phyloP scores from a whole-genome alignment of 2,329 filamentous ascomycete genomes.

The Alternaria infectoria region DNA sequence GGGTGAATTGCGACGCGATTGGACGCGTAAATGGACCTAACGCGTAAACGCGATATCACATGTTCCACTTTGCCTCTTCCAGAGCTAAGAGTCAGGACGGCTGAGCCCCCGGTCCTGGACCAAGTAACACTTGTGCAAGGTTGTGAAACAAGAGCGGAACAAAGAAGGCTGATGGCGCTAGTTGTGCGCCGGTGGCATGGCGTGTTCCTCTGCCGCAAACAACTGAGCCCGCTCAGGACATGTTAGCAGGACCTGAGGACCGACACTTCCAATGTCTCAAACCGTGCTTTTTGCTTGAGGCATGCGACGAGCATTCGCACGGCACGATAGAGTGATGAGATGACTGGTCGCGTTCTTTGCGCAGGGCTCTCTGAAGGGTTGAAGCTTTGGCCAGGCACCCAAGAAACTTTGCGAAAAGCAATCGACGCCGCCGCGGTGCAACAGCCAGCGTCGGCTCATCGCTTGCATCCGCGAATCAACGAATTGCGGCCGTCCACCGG shows the following conservation, averaged over 20 bases:
- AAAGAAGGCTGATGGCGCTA: constrained; percentile 31
- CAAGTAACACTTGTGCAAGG: constrained; percentile 35
- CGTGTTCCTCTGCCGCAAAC: constrained; percentile 12
- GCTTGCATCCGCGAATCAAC: constrained; percentile 34
- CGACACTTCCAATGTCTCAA: not conserved
- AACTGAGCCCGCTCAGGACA: constrained; percentile 7
- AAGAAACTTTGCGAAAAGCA: constrained; percentile 30
- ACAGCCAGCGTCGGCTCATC: constrained; percentile 36
- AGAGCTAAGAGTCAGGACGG: constrained; percentile 35
- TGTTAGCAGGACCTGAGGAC: not conserved
- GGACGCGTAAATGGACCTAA: constrained; percentile 40
- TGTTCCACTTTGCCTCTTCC: constrained; percentile 30
- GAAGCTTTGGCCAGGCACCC: constrained; percentile 38
- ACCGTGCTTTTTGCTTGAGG: not conserved
- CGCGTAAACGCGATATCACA: constrained; percentile 48
- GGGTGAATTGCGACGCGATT: constrained; percentile 41
- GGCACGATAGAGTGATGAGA: constrained; percentile 14
- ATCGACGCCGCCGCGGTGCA: constrained; percentile 30
- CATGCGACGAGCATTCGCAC: constrained; percentile 1
- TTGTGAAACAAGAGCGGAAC: constrained; percentile 38
- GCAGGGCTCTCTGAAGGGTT: constrained; percentile 21
- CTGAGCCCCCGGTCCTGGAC: constrained; percentile 28
- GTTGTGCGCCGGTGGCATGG: not conserved
- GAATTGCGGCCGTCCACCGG: constrained; percentile 15
- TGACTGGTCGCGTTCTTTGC: constrained; percentile 28